Evolutionary conservation across 345 rosid genomes (phyloP), one percentile per base, ranked within the genome.

Genomic region (Salix udensis): DNA sequence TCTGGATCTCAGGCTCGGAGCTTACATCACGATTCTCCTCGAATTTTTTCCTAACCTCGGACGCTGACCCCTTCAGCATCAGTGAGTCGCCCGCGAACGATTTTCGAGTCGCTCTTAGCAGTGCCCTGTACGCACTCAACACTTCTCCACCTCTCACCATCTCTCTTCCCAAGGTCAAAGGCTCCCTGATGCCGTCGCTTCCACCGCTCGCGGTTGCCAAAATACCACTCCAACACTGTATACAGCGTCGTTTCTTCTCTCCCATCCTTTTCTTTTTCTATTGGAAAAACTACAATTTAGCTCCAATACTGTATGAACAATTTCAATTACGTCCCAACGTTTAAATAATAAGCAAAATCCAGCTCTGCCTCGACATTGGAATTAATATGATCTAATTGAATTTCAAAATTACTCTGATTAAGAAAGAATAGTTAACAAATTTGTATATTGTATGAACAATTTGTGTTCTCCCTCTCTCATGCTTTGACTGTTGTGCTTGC

Each of bases 51-150:
- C 70, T 39, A 8, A 39, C 70, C 85, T 93, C 97, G 12, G 80
- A 72, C 9, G 94, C 89, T 2, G 98, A 93, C 61, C 85, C 95
- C 24, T 84, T 86, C 31, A 92, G 82, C 98, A 93, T 93, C 86
- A 84, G 36, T 4, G 86, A 6, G 85, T 96, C 98, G 15, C 94
- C 70, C 15, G 70, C 28, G 28, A 93, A 96, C 1, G 99, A 85
- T 81, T 87, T 93, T 71, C 89, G 80, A 1, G 96, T 91, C 15
- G 92, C 97, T 62, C 91, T 83, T 19, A 96, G 82, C 58, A 96
- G 75, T 65, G 90, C 82, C 79, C 98, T 84, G 85, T 93, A 96
- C 7, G 89, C 96, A 30, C 72, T 78, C 60, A 73, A 30, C 53
- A 61, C 77, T 55, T 73, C 80, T 37, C 76, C 55, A 65, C 76